These are phyloP conservation scores for Talaromyces atroroseus DNA, from an alignment of 2,329 filamentous ascomycete species.

Conservation along the genomic window DNA sequence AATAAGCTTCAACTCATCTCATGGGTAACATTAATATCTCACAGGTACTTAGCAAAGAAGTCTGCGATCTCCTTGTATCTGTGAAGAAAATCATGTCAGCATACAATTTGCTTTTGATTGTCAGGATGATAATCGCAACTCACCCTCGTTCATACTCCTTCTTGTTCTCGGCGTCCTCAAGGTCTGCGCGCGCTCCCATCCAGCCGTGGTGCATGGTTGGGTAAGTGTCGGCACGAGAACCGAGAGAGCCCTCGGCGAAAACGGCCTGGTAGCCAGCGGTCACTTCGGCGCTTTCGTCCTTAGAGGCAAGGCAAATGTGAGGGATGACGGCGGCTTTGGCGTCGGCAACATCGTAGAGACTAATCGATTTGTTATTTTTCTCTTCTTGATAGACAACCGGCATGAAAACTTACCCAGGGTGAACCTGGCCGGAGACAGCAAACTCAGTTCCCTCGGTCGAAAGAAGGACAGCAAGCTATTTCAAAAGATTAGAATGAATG, in stretches of 20 bases:
- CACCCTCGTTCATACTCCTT: slow-evolving; percentile 60
- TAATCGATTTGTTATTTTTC: slow-evolving; percentile 2
- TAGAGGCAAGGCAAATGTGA: slow-evolving; percentile 58
- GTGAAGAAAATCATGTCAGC: slow-evolving; percentile 2
- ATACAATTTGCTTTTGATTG: background rate
- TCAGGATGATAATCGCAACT: slow-evolving; percentile 14
- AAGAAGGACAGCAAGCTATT: slow-evolving; percentile 35
- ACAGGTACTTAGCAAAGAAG: slow-evolving; percentile 54
- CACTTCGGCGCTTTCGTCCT: slow-evolving; percentile 55
- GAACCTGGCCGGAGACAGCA: slow-evolving; percentile 29
- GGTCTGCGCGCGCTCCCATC: slow-evolving; percentile 63
- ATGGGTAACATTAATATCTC: slow-evolving; percentile 8
- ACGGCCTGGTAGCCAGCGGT: slow-evolving; percentile 49
- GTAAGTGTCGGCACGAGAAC: slow-evolving; percentile 61
- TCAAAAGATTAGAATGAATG: no score
- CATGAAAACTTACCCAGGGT: slow-evolving; percentile 25
- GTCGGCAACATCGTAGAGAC: slow-evolving; percentile 50
- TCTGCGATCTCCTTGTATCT: slow-evolving; percentile 50
- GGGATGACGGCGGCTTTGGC: slow-evolving; percentile 57
- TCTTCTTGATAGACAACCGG: background rate
- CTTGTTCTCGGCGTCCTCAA: slow-evolving; percentile 51
- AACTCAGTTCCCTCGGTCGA: slow-evolving; percentile 53
- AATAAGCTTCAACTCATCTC: background rate
- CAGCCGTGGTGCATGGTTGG: slow-evolving; percentile 64
- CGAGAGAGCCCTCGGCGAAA: slow-evolving; percentile 44